phyloP scores from a whole-genome alignment of 768 basidiomycete genomes.

The Tylopilus intermedius region DNA sequence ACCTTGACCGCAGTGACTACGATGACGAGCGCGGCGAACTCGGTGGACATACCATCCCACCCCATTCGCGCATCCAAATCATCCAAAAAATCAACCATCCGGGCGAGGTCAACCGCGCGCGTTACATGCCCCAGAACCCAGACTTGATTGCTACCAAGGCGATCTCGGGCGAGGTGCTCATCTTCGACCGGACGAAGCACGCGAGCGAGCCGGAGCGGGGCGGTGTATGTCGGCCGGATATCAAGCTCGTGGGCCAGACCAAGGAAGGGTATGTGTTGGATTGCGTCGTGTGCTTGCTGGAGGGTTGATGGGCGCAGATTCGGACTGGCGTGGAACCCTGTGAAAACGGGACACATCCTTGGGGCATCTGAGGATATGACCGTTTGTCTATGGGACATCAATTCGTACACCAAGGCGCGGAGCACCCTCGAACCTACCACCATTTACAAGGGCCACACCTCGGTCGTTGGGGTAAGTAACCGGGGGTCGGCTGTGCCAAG shows the following conservation, averaged over 20 bases:
- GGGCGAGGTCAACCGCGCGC: constrained; percentile 93
- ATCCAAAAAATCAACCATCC: constrained; percentile 93
- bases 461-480: constrained; percentile 79
- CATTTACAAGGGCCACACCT: constrained; percentile 83
- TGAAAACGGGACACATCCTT: constrained; percentile 77
- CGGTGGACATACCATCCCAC: constrained; percentile 83
- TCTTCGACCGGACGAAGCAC: constrained; percentile 99
- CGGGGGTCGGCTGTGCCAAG: not conserved
- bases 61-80: constrained; percentile 82
- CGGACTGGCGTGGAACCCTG: constrained; percentile 89
- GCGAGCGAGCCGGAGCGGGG: constrained; percentile 86
- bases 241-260: constrained; percentile 82
- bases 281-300: not conserved
- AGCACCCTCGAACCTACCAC: constrained; percentile 77
- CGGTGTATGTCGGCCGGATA: constrained; percentile 84
- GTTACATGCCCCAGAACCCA: constrained; percentile 99
- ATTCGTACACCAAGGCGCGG: constrained; percentile 77
- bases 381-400: constrained; percentile 94
- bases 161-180: constrained; percentile 79
- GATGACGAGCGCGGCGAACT: constrained; percentile 93
- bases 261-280: constrained; percentile 74
- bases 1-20: constrained; percentile 74
- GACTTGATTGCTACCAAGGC: constrained; percentile 96
- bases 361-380: constrained; percentile 96
- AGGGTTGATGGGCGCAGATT: constrained; percentile 51